Evolutionary conservation across 345 rosid species (phyloP), one percentile per base, ranked within the genome.

Genomic region (Brassica rapa): DNA sequence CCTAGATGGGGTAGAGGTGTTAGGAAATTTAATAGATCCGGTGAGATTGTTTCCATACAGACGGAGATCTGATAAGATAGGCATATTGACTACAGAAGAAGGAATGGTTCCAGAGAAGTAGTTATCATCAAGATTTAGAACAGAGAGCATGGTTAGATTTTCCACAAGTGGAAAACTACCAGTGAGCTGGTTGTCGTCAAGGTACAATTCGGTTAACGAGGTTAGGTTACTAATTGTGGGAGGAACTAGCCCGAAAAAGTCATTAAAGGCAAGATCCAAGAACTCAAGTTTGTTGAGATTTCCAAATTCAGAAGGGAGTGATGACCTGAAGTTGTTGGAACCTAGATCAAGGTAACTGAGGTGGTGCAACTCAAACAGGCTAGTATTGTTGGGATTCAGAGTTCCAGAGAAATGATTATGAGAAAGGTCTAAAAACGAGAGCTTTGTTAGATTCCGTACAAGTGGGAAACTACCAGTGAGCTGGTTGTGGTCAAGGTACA

Each of bases 381-480:
- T 46, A 12, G 5, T 12, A 12, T 15, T 46, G 15, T 12, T 12
- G 51, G 51, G 51, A 11, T 41, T 11, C 51, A 41, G 51, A 11
- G 51, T 41, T 41, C 51, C 51, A 10, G 0, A 41, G 51, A 41
- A 41, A 11, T 11, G n/a, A 41, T 41, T 41, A 11, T 11, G 1
- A 41, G n/a, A 11, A 41, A 41, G 51, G n/a, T 3, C 1, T 41
- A 41, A 11, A 11, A 8, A 4, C n/a, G n/a, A 41, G 51, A 41
- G 51, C 51, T 10, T 41, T 11, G 4, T 41, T 10, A 41, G 51
- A 41, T 41, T 41, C n/a, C 4, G 27, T 0, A 77, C 57, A 33
- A 10, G 56, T 35, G 80, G 67, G 23, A 77, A 53, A 62, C 57
- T 70, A 69, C 80, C 46, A 1, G 11, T 51, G 71, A 77, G 1